phyloP scores from a whole-genome alignment of 345 rosid genomes.

The Lumnitzera littorea region DNA sequence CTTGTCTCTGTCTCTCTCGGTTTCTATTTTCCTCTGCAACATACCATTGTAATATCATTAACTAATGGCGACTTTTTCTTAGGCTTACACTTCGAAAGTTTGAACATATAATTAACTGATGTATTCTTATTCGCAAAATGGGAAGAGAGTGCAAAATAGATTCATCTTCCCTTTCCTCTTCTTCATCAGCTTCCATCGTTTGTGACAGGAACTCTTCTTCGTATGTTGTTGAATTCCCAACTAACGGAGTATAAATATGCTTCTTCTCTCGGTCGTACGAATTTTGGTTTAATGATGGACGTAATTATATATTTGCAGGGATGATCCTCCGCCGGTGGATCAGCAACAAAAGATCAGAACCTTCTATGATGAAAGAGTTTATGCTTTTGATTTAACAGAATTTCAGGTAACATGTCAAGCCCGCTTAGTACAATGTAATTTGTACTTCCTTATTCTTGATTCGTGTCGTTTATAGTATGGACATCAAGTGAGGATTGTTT shows the following conservation, averaged over 20 bases:
- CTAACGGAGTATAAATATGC: too few species aligned
- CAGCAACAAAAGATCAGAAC: conserved; percentile 6
- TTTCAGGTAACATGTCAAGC: conserved; percentile 13
- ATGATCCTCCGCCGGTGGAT: neutral
- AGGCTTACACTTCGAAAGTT: too few species aligned
- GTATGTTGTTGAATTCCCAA: neutral
- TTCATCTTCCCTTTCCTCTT: conserved; percentile 2
- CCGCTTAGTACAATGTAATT: neutral
- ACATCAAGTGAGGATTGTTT: neutral
- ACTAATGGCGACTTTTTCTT: neutral
- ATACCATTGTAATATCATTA: neutral
- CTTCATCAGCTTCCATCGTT: neutral
- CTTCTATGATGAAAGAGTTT: conserved; percentile 5
- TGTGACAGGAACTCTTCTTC: conserved; percentile 1
- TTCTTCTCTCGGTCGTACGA: too few species aligned
- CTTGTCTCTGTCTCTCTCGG: neutral
- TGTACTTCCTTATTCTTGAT: neutral
- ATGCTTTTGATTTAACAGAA: conserved; percentile 10
- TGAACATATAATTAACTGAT: too few species aligned
- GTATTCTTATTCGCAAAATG: conserved; percentile 1
- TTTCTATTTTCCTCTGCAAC: neutral
- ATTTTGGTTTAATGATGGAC: neutral
- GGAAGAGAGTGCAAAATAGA: conserved; percentile 5
- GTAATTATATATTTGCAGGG: conserved; percentile 4
- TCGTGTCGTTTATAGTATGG: too few species aligned